Conservation (phyloP, 352 stramenopile genomes). For the Pythium plurisporium region DNA sequence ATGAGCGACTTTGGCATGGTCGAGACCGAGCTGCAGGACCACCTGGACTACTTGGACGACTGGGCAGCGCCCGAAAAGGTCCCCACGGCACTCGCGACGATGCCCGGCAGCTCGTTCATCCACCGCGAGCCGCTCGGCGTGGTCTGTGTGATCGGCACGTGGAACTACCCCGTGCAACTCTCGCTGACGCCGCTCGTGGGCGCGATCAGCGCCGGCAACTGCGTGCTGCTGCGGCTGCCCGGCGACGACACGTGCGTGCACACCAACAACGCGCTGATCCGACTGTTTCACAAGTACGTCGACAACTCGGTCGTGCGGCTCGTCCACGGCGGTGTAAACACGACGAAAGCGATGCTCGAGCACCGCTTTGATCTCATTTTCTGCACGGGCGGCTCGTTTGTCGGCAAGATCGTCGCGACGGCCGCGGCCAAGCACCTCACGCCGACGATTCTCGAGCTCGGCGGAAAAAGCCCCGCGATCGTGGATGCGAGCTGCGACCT, state of each 20-base stretch:
- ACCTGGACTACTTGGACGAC: constrained; percentile 66
- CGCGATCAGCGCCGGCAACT: constrained; percentile 87
- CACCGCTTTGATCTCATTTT: constrained; percentile 86
- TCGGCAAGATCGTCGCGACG: constrained; percentile 89
- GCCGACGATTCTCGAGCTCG: constrained; percentile 92
- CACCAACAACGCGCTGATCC: constrained; percentile 48
- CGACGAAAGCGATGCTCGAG: constrained; percentile 72
- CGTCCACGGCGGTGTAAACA: constrained; percentile 77
- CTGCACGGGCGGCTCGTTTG: constrained; percentile 58
- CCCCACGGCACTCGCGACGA: constrained; percentile 46
- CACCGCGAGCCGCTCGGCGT: constrained; percentile 71
- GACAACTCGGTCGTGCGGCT: constrained; percentile 72
- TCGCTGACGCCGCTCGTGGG: constrained; percentile 50
- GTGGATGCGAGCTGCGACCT: constrained; percentile 62
- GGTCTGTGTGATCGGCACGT: constrained; percentile 88
- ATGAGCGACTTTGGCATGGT: constrained; percentile 53
- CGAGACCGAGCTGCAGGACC: constrained; percentile 67
- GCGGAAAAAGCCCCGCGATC: constrained; percentile 91
- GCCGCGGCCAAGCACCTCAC: constrained; percentile 93
- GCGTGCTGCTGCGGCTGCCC: constrained; percentile 87
- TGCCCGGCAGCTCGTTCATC: constrained; percentile 63
- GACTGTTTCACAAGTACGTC: constrained; percentile 70
- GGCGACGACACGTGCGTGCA: constrained; percentile 77
- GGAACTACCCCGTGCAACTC: constrained; percentile 89
- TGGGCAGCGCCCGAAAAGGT: constrained; percentile 50